These are phyloP conservation scores for Amanita rubescens DNA, from an alignment of 768 basidiomycete genomes.

Conservation along the genomic window DNA sequence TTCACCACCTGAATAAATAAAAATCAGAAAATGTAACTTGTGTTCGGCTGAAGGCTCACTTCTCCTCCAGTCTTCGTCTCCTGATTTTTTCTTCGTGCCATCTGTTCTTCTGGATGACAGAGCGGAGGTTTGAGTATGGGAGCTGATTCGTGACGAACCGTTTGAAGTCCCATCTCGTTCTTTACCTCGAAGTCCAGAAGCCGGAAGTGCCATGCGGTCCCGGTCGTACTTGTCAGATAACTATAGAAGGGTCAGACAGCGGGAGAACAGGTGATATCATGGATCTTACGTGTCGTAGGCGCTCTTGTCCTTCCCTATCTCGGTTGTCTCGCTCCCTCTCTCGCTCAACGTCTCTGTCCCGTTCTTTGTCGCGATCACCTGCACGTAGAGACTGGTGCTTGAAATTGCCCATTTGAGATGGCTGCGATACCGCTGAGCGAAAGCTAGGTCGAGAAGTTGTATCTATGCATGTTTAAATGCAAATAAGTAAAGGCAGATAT, in stretches of 20 bases:
- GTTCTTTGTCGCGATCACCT: constrained; percentile 41
- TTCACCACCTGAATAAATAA: constrained; percentile 35
- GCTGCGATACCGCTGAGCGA: constrained; percentile 66
- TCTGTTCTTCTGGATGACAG: constrained; percentile 48
- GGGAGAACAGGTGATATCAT: constrained; percentile 3
- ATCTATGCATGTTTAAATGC: constrained; percentile 26
- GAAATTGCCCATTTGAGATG: constrained; percentile 91
- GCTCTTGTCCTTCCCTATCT: constrained; percentile 74
- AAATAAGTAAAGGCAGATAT: constrained; percentile 7
- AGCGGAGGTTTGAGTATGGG: constrained; percentile 27
- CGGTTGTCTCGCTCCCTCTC: constrained; percentile 53
- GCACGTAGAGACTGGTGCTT: constrained; percentile 79
- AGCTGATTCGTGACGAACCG: constrained; percentile 34
- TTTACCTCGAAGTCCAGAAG: constrained; percentile 46
- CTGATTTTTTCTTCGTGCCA: constrained; percentile 54
- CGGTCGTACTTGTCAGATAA: constrained; percentile 86
- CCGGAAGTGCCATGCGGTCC: constrained; percentile 57
- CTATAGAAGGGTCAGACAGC: constrained; percentile 29
- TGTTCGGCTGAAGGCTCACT: constrained; percentile 34
- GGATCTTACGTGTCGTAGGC: constrained; percentile 61
- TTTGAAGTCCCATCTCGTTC: constrained; percentile 66
- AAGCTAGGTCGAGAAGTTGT: constrained; percentile 57
- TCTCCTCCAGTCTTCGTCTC: constrained; percentile 85
- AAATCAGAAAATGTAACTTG: constrained; percentile 10
- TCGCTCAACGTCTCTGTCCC: constrained; percentile 39